These are phyloP conservation scores for Teunomyces panamensis DNA, from an alignment of 805 yeast genomes.

Conservation along the genomic window DNA sequence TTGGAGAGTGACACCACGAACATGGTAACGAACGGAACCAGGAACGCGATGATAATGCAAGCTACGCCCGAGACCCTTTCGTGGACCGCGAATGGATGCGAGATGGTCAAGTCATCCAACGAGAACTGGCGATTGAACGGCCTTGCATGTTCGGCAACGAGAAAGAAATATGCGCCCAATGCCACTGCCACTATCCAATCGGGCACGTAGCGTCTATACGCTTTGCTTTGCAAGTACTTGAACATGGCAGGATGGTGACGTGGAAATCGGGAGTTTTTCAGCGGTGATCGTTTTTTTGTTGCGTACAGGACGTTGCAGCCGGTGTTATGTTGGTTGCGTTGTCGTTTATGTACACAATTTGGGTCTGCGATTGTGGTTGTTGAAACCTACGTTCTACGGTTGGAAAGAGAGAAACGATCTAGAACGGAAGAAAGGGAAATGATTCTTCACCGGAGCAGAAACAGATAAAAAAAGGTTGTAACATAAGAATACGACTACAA, in stretches of 20 bases:
- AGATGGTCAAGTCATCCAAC: slow-evolving; percentile 28
- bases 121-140: slow-evolving; percentile 38
- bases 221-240: slow-evolving; percentile 8
- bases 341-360: not conserved
- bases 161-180: slow-evolving; percentile 26
- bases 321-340: not conserved
- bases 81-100: slow-evolving; percentile 32
- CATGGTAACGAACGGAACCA: slow-evolving; percentile 24
- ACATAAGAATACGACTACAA: no score
- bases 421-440: no score
- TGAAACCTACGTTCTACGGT: not conserved
- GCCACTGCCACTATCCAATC: slow-evolving; percentile 31
- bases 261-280: not conserved
- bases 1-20: slow-evolving; percentile 8
- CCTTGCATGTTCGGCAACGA: slow-evolving; percentile 32
- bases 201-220: slow-evolving; percentile 8
- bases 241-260: not conserved
- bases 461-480: no score
- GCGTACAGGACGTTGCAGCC: not conserved
- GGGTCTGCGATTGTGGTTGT: not conserved
- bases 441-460: no score
- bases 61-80: slow-evolving; percentile 32
- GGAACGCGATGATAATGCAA: slow-evolving; percentile 27
- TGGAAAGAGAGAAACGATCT: not conserved
- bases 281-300: not conserved